Evolutionary conservation across 768 basidiomycete species (phyloP), one percentile per base, ranked within the genome.

Genomic region (Auricularia heimuer): DNA sequence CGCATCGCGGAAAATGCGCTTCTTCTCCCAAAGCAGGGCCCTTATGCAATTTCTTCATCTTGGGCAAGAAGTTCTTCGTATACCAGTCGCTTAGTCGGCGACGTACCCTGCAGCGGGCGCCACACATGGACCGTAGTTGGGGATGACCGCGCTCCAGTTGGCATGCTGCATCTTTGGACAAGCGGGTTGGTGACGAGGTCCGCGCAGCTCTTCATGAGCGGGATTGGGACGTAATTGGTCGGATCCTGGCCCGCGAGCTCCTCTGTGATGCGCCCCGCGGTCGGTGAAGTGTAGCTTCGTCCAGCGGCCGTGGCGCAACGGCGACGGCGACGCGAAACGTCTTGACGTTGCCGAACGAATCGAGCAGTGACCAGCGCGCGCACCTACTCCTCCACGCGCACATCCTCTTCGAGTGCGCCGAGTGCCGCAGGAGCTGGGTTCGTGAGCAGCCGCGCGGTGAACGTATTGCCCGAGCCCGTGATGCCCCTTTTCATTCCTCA

Each of bases 281-380:
- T 86, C 85, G 65, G 82, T 85, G 79, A 95, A 96, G 71, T 94
- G 92, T 6, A 96, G 83, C 71, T 95, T 92, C 60, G 92, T 75
- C 73, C 87, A 90, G 56, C 88, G 86, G 54, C 83, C 80, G 70
- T 93, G 87, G 8, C 93, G 87, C 1, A 93, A 94, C 33, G 92
- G 93, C 64, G 92, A 92, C 34, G 93, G 85, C 69, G 89, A 94
- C 74, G 88, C 78, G 47, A 86, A 24, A 80, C 1, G 94, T 92
- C 75, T 97, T 98, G 61, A 92, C 86, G 72, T 91, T 89, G 58
- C 94, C 94, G 73, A 97, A 98, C 4, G 94, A 85, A 73, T 92
- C 88, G 68, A 97, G 85, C 42, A 98, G 89, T 87, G 62, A 79
- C 73, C 60, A 94, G 78, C 11, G 92, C 86, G 69, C 86, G 86